Evolutionary conservation across 352 stramenopile species (phyloP).

Genomic region (Phytophthora europaea): DNA sequence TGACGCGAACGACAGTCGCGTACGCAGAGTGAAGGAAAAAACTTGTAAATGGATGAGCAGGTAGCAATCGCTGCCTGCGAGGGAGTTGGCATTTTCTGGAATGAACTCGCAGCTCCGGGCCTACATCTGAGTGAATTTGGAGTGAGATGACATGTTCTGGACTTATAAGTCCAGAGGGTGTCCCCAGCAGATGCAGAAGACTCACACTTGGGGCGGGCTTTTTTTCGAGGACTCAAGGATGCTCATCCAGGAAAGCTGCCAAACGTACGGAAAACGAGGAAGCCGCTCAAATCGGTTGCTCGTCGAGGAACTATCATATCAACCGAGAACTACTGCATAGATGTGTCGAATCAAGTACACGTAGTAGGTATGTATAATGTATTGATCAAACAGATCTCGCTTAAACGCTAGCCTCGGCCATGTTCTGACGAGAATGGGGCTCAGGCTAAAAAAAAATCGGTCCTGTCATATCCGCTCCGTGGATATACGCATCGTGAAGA

Average conservation of each 20-base stretch:
- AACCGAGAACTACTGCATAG: neutral
- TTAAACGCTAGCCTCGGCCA: neutral
- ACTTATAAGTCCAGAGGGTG: too few relatives aligned
- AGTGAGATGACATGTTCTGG: too few relatives aligned
- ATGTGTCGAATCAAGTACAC: neutral
- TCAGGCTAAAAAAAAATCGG: neutral
- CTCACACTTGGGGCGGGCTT: too few relatives aligned
- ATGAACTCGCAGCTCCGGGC: too few relatives aligned
- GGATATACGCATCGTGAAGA: neutral
- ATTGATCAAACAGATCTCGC: neutral
- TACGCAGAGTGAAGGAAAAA: too few relatives aligned
- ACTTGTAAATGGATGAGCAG: too few relatives aligned
- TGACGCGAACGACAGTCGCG: too few relatives aligned
- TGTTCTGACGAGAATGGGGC: neutral
- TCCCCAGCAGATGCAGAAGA: too few relatives aligned
- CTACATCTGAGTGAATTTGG: too few relatives aligned
- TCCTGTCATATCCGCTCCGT: neutral
- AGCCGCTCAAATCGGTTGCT: neutral
- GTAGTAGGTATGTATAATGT: neutral
- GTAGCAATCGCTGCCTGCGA: too few relatives aligned
- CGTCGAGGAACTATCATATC: neutral
- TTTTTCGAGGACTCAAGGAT: neutral
- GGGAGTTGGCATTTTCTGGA: too few relatives aligned
- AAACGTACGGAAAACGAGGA: neutral
- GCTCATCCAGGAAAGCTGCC: neutral